These are phyloP conservation scores for Verticillium isaacii DNA, from an alignment of 2,329 filamentous ascomycete species.

Conservation along the genomic window DNA sequence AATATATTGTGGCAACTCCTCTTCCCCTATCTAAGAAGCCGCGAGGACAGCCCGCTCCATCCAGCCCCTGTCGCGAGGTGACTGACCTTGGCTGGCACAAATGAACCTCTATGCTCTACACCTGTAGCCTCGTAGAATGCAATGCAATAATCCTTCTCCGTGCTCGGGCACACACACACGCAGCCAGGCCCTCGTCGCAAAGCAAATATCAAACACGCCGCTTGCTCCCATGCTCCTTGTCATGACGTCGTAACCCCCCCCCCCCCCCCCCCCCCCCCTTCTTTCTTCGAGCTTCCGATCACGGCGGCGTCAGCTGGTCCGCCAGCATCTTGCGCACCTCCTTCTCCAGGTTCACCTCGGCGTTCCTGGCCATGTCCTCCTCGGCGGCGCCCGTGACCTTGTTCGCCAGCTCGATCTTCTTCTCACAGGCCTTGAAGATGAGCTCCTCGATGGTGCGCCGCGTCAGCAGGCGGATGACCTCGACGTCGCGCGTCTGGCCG, in stretches of 20 bases:
- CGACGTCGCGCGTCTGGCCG: constrained; percentile 84
- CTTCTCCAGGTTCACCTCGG: constrained; percentile 32
- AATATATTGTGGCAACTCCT: no score
- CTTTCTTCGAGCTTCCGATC: background rate
- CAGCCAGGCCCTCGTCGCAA: background rate
- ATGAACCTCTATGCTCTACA: background rate
- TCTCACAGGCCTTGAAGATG: constrained; percentile 84
- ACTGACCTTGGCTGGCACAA: no score
- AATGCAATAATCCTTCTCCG: background rate
- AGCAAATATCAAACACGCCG: background rate
- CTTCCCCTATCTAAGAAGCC: no score
- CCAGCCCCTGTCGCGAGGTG: no score
- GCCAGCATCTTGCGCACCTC: constrained; percentile 40
- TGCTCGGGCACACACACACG: background rate
- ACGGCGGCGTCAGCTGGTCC: constrained; percentile 32
- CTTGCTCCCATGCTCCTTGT: background rate
- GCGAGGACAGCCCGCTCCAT: no score
- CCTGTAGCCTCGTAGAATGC: background rate
- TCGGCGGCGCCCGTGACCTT: constrained; percentile 41
- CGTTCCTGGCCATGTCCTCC: constrained; percentile 23
- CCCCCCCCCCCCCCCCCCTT: background rate
- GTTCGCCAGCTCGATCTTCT: constrained; percentile 83
- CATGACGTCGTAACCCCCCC: background rate
- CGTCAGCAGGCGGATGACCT: constrained; percentile 82
- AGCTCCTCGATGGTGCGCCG: constrained; percentile 85